Evolutionary conservation across 2,329 filamentous ascomycete genomes (phyloP).

Genomic region (Aspergillus persii): DNA sequence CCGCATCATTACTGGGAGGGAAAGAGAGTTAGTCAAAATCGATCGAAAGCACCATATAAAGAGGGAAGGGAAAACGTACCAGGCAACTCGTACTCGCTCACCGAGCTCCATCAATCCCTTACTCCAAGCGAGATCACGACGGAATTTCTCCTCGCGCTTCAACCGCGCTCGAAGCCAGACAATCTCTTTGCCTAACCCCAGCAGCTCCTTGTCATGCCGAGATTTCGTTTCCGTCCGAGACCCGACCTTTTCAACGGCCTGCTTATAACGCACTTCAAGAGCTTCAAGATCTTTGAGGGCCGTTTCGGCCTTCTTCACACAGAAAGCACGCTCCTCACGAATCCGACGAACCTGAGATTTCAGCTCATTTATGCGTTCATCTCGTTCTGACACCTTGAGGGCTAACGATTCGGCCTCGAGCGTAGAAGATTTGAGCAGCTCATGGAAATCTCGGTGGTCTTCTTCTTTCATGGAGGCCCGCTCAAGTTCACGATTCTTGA

Average conservation of each 20-base stretch:
- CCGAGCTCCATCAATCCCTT: slow-evolving; percentile 86
- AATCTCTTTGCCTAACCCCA: slow-evolving; percentile 84
- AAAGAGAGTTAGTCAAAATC: slow-evolving; percentile 25
- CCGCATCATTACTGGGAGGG: slow-evolving; percentile 75
- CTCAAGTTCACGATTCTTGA: slow-evolving; percentile 51
- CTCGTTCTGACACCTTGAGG: slow-evolving; percentile 67
- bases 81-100: slow-evolving; percentile 62
- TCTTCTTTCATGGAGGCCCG: slow-evolving; percentile 49
- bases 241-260: slow-evolving; percentile 51
- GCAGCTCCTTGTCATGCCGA: slow-evolving; percentile 63
- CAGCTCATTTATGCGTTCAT: slow-evolving; percentile 59
- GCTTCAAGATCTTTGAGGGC: slow-evolving; percentile 44
- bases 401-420: slow-evolving; percentile 64
- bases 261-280: slow-evolving; percentile 62
- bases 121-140: slow-evolving; percentile 76
- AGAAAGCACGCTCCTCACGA: slow-evolving; percentile 46
- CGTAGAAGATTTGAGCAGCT: slow-evolving; percentile 47
- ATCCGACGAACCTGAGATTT: slow-evolving; percentile 63
- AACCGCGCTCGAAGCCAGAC: slow-evolving; percentile 82
- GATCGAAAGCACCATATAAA: slow-evolving; percentile 8
- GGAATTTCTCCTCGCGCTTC: slow-evolving; percentile 75
- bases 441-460: slow-evolving; percentile 45
- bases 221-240: slow-evolving; percentile 43
- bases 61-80: slow-evolving; percentile 60
- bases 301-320: slow-evolving; percentile 41